phyloP scores from a whole-genome alignment of 345 rosid species.

The Noccaea bulbosa region DNA sequence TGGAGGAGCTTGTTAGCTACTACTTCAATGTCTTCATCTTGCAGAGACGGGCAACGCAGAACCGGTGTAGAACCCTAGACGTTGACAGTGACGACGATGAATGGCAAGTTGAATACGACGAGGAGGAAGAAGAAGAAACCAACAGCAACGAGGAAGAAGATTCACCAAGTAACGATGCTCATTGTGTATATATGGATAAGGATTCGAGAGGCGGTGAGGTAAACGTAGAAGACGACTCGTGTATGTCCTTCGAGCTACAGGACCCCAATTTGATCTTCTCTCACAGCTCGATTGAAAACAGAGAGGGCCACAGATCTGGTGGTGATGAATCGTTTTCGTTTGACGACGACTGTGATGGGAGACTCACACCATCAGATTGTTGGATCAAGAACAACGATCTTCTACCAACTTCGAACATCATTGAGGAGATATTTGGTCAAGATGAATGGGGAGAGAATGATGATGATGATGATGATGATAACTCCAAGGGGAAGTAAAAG shows the following conservation, averaged over 20 bases:
- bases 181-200: constrained; percentile 32
- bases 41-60: constrained; percentile 69
- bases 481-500: constrained; percentile 35
- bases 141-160: constrained; percentile 38
- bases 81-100: constrained; percentile 81
- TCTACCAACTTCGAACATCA: constrained; percentile 66
- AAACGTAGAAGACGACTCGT: constrained; percentile 49
- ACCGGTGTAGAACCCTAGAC: constrained; percentile 58
- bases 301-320: constrained; percentile 39
- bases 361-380: constrained; percentile 43
- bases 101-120: constrained; percentile 53
- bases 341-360: constrained; percentile 46
- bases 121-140: constrained; percentile 31
- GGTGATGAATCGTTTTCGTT: constrained; percentile 45
- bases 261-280: constrained; percentile 42
- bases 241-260: constrained; percentile 61
- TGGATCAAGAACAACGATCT: constrained; percentile 54
- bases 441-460: constrained; percentile 17
- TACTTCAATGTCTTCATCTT: constrained; percentile 85
- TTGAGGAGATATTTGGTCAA: constrained; percentile 71
- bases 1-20: constrained; percentile 69
- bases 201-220: constrained; percentile 34
- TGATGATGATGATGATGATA: constrained; percentile 16
- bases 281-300: constrained; percentile 16
- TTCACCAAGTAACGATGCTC: constrained; percentile 11